These are phyloP conservation scores for Wickerhamomyces hampshirensis DNA, from an alignment of 805 yeast species.

Conservation along the genomic window DNA sequence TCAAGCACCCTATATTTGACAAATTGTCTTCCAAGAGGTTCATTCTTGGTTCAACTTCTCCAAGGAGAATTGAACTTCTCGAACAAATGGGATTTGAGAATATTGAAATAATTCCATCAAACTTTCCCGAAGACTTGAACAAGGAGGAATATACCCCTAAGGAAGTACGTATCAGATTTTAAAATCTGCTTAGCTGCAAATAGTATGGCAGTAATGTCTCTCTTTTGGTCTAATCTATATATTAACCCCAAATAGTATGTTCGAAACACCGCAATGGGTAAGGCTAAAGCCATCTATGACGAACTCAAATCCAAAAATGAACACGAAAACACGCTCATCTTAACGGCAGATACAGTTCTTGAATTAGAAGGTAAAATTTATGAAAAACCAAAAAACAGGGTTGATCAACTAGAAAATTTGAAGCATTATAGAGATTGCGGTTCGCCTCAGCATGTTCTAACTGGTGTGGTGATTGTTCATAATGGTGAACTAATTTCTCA, in stretches of 20 bases:
- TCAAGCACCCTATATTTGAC: slow-evolving; percentile 30
- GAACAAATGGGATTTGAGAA: slow-evolving; percentile 48
- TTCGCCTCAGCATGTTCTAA: slow-evolving; percentile 43
- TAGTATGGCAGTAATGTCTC: too few relatives aligned
- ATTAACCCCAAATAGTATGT: slow-evolving; percentile 47
- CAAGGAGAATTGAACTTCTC: slow-evolving; percentile 73
- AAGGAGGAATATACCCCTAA: slow-evolving; percentile 44
- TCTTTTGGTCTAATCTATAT: background rate
- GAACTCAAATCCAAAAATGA: slow-evolving; percentile 24
- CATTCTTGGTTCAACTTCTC: slow-evolving; percentile 80
- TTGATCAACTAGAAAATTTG: slow-evolving; percentile 46
- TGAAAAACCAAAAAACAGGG: slow-evolving; percentile 72
- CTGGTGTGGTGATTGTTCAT: slow-evolving; percentile 47
- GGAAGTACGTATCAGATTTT: slow-evolving; percentile 29
- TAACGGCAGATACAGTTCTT: slow-evolving; percentile 81
- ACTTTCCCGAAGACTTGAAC: slow-evolving; percentile 71
- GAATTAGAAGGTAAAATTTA: slow-evolving; percentile 53
- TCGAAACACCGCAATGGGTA: slow-evolving; percentile 58
- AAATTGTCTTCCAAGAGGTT: slow-evolving; percentile 26
- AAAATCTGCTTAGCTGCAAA: too few relatives aligned
- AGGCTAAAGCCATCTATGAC: slow-evolving; percentile 58
- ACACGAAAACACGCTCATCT: slow-evolving; percentile 25
- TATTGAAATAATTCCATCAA: slow-evolving; percentile 49
- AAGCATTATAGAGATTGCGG: slow-evolving; percentile 39
- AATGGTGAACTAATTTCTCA: slow-evolving; percentile 22